Base-by-base conservation (phyloP, 2,329 filamentous ascomycete species). In the Parastagonospora nodorum region DNA sequence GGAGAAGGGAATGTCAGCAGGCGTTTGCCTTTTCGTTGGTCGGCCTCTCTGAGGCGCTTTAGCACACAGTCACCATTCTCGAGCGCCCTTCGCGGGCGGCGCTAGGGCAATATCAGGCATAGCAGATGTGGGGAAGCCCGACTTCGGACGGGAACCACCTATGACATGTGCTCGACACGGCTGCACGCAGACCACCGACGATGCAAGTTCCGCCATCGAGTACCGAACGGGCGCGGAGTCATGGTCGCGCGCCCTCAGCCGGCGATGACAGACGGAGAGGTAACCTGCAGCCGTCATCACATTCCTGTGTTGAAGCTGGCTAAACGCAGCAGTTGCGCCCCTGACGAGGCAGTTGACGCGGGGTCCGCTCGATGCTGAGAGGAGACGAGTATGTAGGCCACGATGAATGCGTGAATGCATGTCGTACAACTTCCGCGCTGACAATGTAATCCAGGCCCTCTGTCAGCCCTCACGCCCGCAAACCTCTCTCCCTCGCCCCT, bases 341-440 rank as follows among this genome's bases (percentile, higher is more conserved):
- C 76, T 86, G 38, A 83, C 87, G 8, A 80, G 88, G 43, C 85
- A 87, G 36, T 83, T 87, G 38, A 94, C 90, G 4, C 89, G 86
- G 72, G 90, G 90, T 1, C 91, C 91, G 4, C 78, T 96, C 15
- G 90, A 74, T 47, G 55, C 50, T 43, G 65, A 94, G 64, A n/a
- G 77, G 79, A 55, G 84, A 87, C 57, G 88, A 93, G 88, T 93
- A 80, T 75, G 85, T 50, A 28, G 31, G 12, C 38, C 15, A 40
- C 12, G 16, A 40, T 14, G 39, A 24, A n/a, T 39, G 12, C 9
- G 43, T 41, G 39, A 39, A 39, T 32, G 15, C 40, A 38, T 7
- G 44, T 31, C 4, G 9, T 41, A n/a, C 28, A 39, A 45, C 24
- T 9, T 15, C 29, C 15, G 8, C 46, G 38, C 55, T 62, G 45